phyloP scores from a whole-genome alignment of 2,329 filamentous ascomycete genomes.

The Nothopassalora personata region DNA sequence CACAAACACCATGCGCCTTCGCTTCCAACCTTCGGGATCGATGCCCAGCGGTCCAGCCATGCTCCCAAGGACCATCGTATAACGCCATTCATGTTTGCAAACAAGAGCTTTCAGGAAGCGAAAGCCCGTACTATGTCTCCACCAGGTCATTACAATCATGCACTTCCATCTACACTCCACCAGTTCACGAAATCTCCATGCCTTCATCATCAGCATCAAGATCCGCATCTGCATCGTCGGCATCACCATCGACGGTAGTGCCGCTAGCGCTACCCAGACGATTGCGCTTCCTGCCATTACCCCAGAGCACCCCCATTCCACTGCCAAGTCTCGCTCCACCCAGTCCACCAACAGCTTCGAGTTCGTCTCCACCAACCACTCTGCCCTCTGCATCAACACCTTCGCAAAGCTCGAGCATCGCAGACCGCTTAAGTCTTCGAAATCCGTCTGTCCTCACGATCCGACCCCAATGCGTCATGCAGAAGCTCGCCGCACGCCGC shows the following conservation, averaged over 20 bases:
- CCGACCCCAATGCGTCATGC: constrained; percentile 89
- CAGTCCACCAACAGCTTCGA: constrained; percentile 56
- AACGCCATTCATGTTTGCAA: not conserved
- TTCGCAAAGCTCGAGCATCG: constrained; percentile 85
- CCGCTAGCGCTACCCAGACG: constrained; percentile 39
- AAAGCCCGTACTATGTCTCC: not conserved
- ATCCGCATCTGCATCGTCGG: constrained; percentile 30
- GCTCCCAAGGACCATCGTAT: not conserved
- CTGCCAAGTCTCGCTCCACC: constrained; percentile 45
- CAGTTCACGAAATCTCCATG: constrained; percentile 27
- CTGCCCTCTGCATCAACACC: constrained; percentile 91
- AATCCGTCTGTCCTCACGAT: constrained; percentile 88
- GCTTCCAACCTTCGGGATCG: not conserved
- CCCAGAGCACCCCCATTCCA: constrained; percentile 29
- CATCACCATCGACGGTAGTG: constrained; percentile 40
- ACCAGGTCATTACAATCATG: not conserved
- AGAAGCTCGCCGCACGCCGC: constrained; percentile 80
- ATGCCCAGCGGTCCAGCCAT: not conserved
- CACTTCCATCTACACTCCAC: not conserved
- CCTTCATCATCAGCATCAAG: constrained; percentile 29
- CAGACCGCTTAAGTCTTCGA: constrained; percentile 68
- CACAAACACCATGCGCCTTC: not conserved
- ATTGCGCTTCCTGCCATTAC: constrained; percentile 41
- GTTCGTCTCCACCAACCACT: constrained; percentile 80
- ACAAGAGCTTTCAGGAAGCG: not conserved